Conservation (phyloP, 306 rosid species). For the Canavalia ensiformis region DNA sequence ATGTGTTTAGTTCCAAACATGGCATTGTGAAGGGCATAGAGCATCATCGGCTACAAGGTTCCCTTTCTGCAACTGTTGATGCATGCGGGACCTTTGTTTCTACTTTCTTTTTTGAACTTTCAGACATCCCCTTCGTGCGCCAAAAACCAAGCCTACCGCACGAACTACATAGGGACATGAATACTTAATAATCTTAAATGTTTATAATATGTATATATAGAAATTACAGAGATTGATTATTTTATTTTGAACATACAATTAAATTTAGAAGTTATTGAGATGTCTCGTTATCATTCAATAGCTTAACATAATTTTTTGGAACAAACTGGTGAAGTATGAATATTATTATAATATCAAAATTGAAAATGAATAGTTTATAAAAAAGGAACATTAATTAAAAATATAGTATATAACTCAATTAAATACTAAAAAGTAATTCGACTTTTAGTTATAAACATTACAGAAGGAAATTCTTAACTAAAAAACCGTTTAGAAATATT, state of each 20-base stretch:
- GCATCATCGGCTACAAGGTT: neutral
- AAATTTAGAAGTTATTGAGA: neutral
- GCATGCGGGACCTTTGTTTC: constrained; percentile 35
- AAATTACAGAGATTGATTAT: too few species aligned
- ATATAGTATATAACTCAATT: neutral
- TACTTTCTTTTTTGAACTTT: constrained; percentile 1
- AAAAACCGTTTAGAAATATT: too few species aligned
- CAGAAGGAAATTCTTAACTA: neutral
- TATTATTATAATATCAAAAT: neutral
- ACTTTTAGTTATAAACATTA: too few species aligned
- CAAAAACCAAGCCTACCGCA: constrained; percentile 30
- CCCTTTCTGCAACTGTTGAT: neutral
- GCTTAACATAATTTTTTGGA: neutral
- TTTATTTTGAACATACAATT: too few species aligned
- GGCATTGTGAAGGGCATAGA: neutral
- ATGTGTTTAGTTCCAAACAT: neutral
- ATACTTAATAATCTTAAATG: neutral
- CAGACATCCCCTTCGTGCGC: constrained; percentile 28
- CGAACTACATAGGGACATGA: constrained; percentile 25
- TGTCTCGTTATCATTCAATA: neutral
- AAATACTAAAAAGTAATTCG: neutral
- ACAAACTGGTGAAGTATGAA: neutral
- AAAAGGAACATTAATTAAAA: neutral
- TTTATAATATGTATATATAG: neutral
- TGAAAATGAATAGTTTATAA: neutral